A percentile compares a stretch with the other conserved stretches of the same genome.
Evolutionary conservation across 306 rosid species (phyloP).

Genomic region (Betula pendula): DNA sequence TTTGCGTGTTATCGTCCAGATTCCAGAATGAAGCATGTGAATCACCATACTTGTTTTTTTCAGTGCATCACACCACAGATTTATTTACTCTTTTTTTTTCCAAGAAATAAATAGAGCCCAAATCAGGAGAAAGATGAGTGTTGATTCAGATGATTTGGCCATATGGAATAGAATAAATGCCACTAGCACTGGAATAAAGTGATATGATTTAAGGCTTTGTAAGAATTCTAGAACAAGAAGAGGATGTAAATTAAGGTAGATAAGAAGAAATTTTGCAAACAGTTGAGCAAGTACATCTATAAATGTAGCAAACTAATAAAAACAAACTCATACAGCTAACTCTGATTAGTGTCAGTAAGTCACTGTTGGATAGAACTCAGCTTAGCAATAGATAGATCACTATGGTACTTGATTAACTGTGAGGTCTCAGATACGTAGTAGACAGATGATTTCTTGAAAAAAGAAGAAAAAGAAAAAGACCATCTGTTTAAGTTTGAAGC

Average conservation of each 20-base stretch:
- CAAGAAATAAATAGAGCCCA: constrained; percentile 3
- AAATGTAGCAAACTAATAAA: neutral
- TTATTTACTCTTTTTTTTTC: neutral
- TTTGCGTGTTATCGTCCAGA: neutral
- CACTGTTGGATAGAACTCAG: neutral
- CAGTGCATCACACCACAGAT: neutral
- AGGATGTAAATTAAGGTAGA: constrained; percentile 5
- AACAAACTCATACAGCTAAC: neutral
- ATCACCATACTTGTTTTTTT: neutral
- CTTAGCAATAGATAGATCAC: neutral
- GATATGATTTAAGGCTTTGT: neutral
- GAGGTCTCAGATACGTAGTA: neutral
- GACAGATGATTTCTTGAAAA: neutral
- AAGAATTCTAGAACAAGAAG: neutral
- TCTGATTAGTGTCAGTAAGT: neutral
- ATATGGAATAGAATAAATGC: neutral
- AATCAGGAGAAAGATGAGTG: neutral
- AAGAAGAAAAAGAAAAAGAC: neutral
- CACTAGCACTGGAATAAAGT: neutral
- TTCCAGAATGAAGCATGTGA: neutral
- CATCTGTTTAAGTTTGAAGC: constrained; percentile 6
- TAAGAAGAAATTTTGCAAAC: neutral
- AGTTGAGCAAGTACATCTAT: neutral
- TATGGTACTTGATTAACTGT: neutral
- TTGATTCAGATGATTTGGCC: neutral